Conservation (phyloP, 345 rosid species). For the Zanthoxylum bungeanum region DNA sequence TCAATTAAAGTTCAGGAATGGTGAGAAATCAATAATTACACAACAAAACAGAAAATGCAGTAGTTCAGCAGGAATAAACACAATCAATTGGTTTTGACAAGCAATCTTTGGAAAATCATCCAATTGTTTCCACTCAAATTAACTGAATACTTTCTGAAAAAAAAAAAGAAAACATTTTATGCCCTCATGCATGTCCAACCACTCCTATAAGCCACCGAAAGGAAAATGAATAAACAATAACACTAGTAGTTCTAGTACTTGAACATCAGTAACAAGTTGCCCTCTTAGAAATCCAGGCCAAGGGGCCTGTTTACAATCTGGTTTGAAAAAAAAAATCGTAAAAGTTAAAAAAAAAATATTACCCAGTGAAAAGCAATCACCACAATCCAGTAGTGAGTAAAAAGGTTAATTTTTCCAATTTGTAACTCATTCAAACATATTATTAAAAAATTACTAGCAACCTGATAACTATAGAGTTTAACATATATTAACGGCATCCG, state of each 20-base stretch:
- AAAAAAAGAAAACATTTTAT: not conserved
- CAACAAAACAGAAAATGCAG: not conserved
- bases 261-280: not conserved
- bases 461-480: slow-evolving; percentile 95
- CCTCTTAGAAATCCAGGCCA: not conserved
- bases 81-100: not conserved
- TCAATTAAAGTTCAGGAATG: not conserved
- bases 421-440: not conserved
- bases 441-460: slow-evolving; percentile 19
- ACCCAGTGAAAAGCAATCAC: not conserved
- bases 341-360: not conserved
- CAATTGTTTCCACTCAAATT: not conserved
- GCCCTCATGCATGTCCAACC: not conserved
- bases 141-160: not conserved
- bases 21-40: not conserved
- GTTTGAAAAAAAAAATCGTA: not conserved
- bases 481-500: slow-evolving; percentile 93
- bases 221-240: not conserved
- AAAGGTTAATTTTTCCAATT: not conserved
- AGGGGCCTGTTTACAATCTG: not conserved
- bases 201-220: not conserved
- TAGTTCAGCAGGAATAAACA: not conserved
- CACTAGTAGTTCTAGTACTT: not conserved
- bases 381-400: not conserved
- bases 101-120: not conserved